These are phyloP conservation scores for Neofusicoccum parvum DNA, from an alignment of 2,329 filamentous ascomycete genomes.

Conservation along the genomic window DNA sequence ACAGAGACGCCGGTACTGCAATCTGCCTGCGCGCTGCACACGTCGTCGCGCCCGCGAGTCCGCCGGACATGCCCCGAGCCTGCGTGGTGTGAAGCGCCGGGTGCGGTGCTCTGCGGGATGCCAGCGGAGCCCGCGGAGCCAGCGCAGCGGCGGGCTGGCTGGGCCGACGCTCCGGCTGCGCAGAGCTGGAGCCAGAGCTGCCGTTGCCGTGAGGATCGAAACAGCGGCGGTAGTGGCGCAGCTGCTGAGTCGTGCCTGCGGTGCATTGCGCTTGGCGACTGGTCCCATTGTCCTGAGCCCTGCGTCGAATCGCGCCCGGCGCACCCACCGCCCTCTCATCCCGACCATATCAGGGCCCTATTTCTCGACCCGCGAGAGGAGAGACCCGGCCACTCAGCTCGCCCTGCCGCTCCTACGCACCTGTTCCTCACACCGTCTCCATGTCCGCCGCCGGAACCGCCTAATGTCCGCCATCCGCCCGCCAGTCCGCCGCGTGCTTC, in stretches of 20 bases:
- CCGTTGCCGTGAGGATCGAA: neutral
- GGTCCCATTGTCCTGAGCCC: conserved; percentile 5
- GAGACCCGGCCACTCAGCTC: conserved; percentile 11
- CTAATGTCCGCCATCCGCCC: conserved; percentile 14
- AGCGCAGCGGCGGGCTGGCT: neutral
- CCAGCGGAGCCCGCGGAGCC: neutral
- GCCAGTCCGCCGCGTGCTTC: neutral
- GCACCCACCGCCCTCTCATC: conserved; percentile 16
- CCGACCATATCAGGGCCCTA: neutral
- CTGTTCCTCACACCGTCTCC: neutral
- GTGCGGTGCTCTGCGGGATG: neutral
- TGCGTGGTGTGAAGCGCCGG: neutral
- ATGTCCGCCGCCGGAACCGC: neutral
- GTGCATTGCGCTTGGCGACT: neutral
- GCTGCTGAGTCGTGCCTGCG: neutral
- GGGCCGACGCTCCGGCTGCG: neutral
- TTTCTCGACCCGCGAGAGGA: conserved; percentile 8
- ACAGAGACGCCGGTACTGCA: conserved; percentile 5
- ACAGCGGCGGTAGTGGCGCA: neutral
- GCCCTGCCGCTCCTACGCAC: neutral
- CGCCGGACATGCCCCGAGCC: neutral
- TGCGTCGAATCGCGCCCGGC: conserved; percentile 9
- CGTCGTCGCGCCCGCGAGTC: neutral
- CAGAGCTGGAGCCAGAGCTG: neutral
- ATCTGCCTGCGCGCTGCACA: neutral